Evolutionary conservation across 345 rosid genomes (phyloP), one percentile per base, ranked within the genome.

Genomic region (Gossypium arboreum): DNA sequence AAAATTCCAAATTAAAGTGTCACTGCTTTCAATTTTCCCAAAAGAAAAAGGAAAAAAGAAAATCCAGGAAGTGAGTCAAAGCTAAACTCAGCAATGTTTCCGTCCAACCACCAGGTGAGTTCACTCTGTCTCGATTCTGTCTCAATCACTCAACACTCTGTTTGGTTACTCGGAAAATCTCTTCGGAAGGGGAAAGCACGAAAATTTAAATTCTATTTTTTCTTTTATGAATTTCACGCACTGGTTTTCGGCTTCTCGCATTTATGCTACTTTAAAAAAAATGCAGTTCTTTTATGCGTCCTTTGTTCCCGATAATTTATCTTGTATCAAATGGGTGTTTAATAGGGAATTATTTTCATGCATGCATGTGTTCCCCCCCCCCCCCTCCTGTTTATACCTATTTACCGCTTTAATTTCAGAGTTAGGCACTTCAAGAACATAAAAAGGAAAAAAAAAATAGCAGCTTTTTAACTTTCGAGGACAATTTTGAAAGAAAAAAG

Each of bases 21-120:
- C 12, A 22, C 39, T 22, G 17, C 16, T 44, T 18, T 45, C 43
- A 8, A 24, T 47, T 47, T 24, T 39, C 20, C 57, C 8, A 1
- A 3, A 68, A 15, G 20, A 7, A 1, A 48, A 50, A 25, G 1
- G 25, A 25, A 18, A 7, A 3, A 25, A 50, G 27, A 12, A 22
- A 22, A 3, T 8, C 43, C 3, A 12, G 34, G 18, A 15, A 57
- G 56, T 13, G 71, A 71, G 78, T n/a, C 65, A 29, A 25, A 81
- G 74, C 76, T 71, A 54, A 39, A 29, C 20, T 65, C 63, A 22
- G 58, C 71, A 17, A 82, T 82, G 82, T 63, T 54, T 64, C 78
- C 67, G 39, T 43, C 73, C 3, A 68, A 79, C 48, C 64, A 56
- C 43, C 82, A 79, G 82, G 84, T 79, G 22, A n/a, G 44, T 24